Conservation (phyloP, 129 eudicot species). For the Tanacetum coccineum region DNA sequence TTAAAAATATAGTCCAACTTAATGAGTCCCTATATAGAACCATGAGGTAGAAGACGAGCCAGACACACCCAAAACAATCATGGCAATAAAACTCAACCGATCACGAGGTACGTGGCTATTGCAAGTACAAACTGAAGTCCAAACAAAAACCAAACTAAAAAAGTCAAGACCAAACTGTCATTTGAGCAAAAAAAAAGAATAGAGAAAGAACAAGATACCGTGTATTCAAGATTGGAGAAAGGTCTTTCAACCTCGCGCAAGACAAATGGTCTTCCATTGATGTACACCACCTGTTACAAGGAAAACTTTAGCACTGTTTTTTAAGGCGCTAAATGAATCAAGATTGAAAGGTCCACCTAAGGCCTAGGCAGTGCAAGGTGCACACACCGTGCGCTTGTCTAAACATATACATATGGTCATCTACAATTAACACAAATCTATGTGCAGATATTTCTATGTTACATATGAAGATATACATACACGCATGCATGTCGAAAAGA, state of each 20-base stretch:
- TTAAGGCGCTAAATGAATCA: not conserved
- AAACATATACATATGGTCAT: not conserved
- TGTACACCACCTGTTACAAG: slow-evolving; percentile 75
- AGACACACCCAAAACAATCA: no score
- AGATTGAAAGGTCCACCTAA: not conserved
- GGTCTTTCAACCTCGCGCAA: slow-evolving; percentile 98
- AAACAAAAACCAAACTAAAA: not conserved
- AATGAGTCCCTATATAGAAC: no score
- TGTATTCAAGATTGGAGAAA: slow-evolving; percentile 96
- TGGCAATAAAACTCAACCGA: no score
- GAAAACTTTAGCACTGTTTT: slow-evolving; percentile 5
- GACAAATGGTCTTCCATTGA: slow-evolving; percentile 96
- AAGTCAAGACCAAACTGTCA: slow-evolving; percentile 6
- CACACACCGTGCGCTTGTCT: not conserved
- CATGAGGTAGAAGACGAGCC: no score
- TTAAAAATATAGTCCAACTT: no score
- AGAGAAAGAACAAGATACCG: slow-evolving; percentile 49
- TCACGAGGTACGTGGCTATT: no score
- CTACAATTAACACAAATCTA: slow-evolving; percentile 3
- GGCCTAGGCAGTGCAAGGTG: no score
- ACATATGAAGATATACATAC: no score
- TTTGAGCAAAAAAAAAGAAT: not conserved
- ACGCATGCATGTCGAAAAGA: no score
- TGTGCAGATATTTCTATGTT: slow-evolving; percentile 1
- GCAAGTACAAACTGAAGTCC: no score